phyloP scores from a whole-genome alignment of 1,139 yeast species.

The Scheffersomyces titani region DNA sequence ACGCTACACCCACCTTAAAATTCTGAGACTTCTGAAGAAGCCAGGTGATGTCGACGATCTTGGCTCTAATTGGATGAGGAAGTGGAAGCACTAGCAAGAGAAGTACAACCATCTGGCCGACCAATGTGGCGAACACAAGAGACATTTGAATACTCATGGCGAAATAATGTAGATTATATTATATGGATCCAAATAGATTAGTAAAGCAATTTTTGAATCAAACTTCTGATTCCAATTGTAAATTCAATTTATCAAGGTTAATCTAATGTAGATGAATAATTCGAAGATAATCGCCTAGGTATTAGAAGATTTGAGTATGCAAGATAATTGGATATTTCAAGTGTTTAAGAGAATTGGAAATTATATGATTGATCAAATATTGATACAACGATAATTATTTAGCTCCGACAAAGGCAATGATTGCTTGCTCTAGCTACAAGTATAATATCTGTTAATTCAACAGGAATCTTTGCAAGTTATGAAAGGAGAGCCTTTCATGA shows the following conservation, averaged over 20 bases:
- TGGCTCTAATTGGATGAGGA: conserved; percentile 55
- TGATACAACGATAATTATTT: neutral
- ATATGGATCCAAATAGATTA: neutral
- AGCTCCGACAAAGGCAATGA: neutral
- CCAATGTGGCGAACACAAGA: conserved; percentile 44
- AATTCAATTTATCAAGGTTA: too few species aligned
- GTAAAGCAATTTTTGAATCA: neutral
- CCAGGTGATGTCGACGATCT: conserved; percentile 41
- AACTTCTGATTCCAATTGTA: neutral
- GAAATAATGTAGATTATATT: conserved; percentile 1
- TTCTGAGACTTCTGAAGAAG: conserved; percentile 38
- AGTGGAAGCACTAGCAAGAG: conserved; percentile 61
- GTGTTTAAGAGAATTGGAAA: neutral
- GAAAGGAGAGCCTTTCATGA: neutral
- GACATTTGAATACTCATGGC: conserved; percentile 50
- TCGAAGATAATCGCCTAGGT: neutral
- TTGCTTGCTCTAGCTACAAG: neutral
- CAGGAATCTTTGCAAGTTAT: neutral
- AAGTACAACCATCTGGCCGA: conserved; percentile 55
- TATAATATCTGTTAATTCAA: neutral
- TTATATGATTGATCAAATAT: too few species aligned
- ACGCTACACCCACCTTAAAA: conserved; percentile 49
- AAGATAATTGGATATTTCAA: too few species aligned
- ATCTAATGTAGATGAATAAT: neutral
- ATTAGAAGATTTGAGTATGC: neutral